These are phyloP conservation scores for Pisolithus thermaeus DNA, from an alignment of 1,284 basidiomycete species.

Conservation along the genomic window DNA sequence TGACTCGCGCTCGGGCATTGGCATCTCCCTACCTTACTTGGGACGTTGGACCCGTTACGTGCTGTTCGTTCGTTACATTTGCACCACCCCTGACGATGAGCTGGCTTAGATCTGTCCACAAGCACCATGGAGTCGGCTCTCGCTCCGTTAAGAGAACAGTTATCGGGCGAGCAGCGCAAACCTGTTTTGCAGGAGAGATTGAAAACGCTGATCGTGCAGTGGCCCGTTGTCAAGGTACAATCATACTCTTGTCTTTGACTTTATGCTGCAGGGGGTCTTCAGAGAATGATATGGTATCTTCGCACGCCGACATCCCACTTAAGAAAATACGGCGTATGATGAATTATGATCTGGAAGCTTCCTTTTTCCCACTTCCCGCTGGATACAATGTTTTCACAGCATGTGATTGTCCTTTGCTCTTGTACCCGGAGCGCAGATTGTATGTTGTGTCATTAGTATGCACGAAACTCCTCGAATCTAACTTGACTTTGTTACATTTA, in stretches of 20 bases:
- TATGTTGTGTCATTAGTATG: background rate
- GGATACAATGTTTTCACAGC: no score
- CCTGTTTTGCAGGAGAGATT: constrained; percentile 56
- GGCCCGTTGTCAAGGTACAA: constrained; percentile 69
- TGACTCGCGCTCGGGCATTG: constrained; percentile 47
- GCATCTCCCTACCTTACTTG: no score
- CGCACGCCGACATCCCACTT: background rate
- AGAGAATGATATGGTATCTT: constrained; percentile 29
- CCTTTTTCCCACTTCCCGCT: background rate
- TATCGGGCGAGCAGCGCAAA: constrained; percentile 59
- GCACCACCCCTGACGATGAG: constrained; percentile 9
- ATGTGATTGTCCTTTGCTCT: no score
- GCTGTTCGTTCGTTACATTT: background rate
- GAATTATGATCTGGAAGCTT: no score
- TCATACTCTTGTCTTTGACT: background rate
- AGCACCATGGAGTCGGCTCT: constrained; percentile 56
- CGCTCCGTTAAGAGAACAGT: constrained; percentile 50
- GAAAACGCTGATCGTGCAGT: constrained; percentile 64
- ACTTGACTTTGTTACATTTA: constrained; percentile 11
- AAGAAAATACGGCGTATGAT: no score
- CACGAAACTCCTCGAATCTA: background rate
- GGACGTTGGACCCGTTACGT: constrained; percentile 59
- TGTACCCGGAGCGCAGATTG: background rate
- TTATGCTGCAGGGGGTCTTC: constrained; percentile 4
- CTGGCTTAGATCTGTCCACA: constrained; percentile 48